Base-by-base conservation (phyloP, 441 rosid genomes). In the California macrophylla region DNA sequence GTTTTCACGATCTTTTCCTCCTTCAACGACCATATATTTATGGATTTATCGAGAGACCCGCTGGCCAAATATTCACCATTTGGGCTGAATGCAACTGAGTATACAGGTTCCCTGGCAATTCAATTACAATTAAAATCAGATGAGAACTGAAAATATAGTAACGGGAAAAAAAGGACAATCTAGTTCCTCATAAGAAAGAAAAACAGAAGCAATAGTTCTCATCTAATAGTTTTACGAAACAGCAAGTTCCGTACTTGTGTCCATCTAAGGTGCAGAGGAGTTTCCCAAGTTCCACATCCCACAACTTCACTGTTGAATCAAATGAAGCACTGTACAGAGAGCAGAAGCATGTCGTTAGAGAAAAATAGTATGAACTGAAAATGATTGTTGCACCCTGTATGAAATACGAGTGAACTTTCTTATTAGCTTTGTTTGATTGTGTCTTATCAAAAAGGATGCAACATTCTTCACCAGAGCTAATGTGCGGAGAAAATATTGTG, bases 21-120 rank as follows among this genome's bases (percentile, higher is more conserved):
- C 80, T 90, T 95, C 67, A 92, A 69, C 8, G 99, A 95, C 99
- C 99, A 95, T 47, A 95, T 78, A 75, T 87, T 96, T 63, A 95
- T 87, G 58, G 96, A 89, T 74, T 67, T 89, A 81, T 95, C 99
- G 16, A 90, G 82, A 13, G 99, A 95, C 30, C 99, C 99, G 65
- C 97, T 92, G 10, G 93, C 99, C 67, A 95, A 77, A 79, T 80
- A 95, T 82, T 95, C 97, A 18, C 98, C 98, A 28, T 89, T 92
- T 20, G 99, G 99, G 79, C 99, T 92, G 82, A 95, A 95, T 72
- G 99, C 99, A 54, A 95, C 86, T 0, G 99, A 87, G 79, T 90
- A 95, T 54, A 95, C 98, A n/a, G 96, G 96, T 62, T 88, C 98
- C 91, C 98, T 95, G 80, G 68, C 21, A 13, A 64, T 61, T 56